Evolutionary conservation across 495 filamentous ascomycete species (phyloP), one percentile per base, ranked within the genome.

Genomic region (Cladorrhinum samala): DNA sequence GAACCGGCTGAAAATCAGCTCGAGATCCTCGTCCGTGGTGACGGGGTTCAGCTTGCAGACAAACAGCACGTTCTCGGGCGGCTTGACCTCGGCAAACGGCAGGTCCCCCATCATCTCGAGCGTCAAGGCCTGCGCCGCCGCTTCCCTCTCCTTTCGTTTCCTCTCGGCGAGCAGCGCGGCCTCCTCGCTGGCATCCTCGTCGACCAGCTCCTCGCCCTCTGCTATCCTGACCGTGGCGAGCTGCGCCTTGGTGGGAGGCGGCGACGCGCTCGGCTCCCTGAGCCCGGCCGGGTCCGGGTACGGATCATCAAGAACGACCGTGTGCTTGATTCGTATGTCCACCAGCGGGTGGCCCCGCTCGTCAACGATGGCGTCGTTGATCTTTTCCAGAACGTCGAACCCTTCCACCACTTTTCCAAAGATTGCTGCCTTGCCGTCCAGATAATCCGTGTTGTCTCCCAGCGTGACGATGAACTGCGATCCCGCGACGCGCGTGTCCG

Each of bases 31-130:
- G 65, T 97, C 93, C n/a, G 72, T 73, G 13, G 93, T 98, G 43
- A 98, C 91, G 0, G 94, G 94, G 56, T 98, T 98, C 19, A 98
- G 76, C 67, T 98, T 97, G 84, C 93, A 98, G 53, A 98, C 93
- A 63, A 98, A 98, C 11, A 98, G 76, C 23, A 98, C 84, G 64
- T 98, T 96, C 71, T 98, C 93, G 1, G 93, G 93, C 5, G 93
- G 93, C 56, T 94, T 96, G 66, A 98, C 92, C 70, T 97, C 93
- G 51, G 93, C 93, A 66, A 96, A 98, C 9, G 93, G 94, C 52
- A 98, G 77, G 69, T 98, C 93, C 19, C 93, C 93, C 66, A 98
- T 91, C 86, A 98, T 96, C 67, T 98, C 93, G 39, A 98, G 75
- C 0, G 93, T 98, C 56, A 98, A 68, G 2, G 93, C 93, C 65